These are phyloP conservation scores for Claviceps capensis DNA, from an alignment of 2,329 filamentous ascomycete genomes.

Conservation along the genomic window DNA sequence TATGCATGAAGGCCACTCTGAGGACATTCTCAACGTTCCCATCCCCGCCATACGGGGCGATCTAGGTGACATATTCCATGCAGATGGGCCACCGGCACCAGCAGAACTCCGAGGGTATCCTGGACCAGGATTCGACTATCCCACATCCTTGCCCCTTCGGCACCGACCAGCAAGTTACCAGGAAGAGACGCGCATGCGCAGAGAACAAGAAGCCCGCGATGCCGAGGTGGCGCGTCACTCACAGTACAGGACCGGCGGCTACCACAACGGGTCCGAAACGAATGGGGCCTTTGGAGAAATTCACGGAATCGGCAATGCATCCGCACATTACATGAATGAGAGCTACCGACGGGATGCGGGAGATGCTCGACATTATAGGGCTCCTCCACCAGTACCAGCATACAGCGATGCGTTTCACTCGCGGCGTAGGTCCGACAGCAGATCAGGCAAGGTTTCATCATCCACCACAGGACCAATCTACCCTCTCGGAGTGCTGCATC, in stretches of 20 bases:
- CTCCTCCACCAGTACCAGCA: background rate
- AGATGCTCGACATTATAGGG: background rate
- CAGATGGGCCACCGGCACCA: constrained; percentile 16
- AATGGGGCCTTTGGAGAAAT: constrained; percentile 21
- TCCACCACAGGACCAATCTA: constrained; percentile 21
- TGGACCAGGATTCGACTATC: background rate
- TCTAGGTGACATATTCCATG: constrained; percentile 8
- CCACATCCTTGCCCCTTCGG: constrained; percentile 12
- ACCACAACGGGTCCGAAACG: constrained; percentile 26
- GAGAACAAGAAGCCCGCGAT: constrained; percentile 33
- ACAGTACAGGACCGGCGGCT: constrained; percentile 16
- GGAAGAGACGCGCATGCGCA: constrained; percentile 31
- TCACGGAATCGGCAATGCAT: constrained; percentile 35
- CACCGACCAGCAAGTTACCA: constrained; percentile 24
- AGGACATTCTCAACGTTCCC: constrained; percentile 35
- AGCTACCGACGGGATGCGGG: constrained; percentile 27
- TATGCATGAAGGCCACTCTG: constrained; percentile 38
- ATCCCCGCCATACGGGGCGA: constrained; percentile 18
- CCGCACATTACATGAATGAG: constrained; percentile 47
- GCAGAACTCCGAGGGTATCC: constrained; percentile 14
- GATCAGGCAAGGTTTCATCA: constrained; percentile 18
- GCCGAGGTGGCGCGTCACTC: constrained; percentile 19
- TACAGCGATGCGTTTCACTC: constrained; percentile 32
- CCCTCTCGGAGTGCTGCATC: constrained; percentile 12
- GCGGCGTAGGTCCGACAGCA: constrained; percentile 33